A percentile compares a stretch with the other conserved stretches of the same genome.
Evolutionary conservation across 1,284 basidiomycete genomes (phyloP).

Genomic region (Papiliotrema flavescens): DNA sequence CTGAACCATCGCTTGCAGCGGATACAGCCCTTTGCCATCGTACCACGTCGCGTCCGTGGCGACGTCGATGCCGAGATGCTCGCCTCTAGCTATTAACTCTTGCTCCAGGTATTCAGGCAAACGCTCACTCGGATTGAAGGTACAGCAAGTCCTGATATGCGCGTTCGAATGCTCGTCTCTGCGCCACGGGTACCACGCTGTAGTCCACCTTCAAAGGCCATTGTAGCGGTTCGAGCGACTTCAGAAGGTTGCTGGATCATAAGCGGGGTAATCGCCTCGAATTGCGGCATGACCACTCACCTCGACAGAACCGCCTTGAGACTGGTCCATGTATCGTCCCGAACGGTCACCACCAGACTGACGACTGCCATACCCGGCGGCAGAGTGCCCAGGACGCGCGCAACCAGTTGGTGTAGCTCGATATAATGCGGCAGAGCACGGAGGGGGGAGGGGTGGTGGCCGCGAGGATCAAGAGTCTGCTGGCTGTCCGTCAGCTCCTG

Average conservation of each 20-base stretch:
- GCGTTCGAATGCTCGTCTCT: slow-evolving; percentile 64
- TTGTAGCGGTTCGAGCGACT: slow-evolving; percentile 64
- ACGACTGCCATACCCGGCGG: slow-evolving; percentile 55
- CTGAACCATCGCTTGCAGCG: slow-evolving; percentile 77
- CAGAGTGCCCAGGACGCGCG: slow-evolving; percentile 39
- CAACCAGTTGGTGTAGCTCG: slow-evolving; percentile 61
- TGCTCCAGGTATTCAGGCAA: slow-evolving; percentile 1
- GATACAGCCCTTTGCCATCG: slow-evolving; percentile 61
- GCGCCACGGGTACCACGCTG: slow-evolving; percentile 51
- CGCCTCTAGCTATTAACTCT: slow-evolving; percentile 49
- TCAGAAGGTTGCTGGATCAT: slow-evolving; percentile 57
- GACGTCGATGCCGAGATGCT: slow-evolving; percentile 49
- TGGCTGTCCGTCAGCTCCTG: slow-evolving; percentile 29
- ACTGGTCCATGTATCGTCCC: slow-evolving; percentile 67
- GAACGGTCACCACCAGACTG: slow-evolving; percentile 53
- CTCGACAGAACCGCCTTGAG: slow-evolving; percentile 63
- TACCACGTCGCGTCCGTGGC: slow-evolving; percentile 26
- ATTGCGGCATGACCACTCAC: slow-evolving; percentile 51
- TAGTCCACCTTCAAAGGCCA: slow-evolving; percentile 78
- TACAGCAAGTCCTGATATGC: slow-evolving; percentile 70
- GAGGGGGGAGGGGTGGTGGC: slow-evolving; percentile 49
- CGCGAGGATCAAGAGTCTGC: slow-evolving; percentile 35
- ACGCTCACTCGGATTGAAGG: slow-evolving; percentile 69
- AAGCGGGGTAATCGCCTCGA: slow-evolving; percentile 1
- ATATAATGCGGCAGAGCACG: slow-evolving; percentile 58